Evolutionary conservation across 1,284 basidiomycete species (phyloP).

Genomic region (Ustilago lituana): DNA sequence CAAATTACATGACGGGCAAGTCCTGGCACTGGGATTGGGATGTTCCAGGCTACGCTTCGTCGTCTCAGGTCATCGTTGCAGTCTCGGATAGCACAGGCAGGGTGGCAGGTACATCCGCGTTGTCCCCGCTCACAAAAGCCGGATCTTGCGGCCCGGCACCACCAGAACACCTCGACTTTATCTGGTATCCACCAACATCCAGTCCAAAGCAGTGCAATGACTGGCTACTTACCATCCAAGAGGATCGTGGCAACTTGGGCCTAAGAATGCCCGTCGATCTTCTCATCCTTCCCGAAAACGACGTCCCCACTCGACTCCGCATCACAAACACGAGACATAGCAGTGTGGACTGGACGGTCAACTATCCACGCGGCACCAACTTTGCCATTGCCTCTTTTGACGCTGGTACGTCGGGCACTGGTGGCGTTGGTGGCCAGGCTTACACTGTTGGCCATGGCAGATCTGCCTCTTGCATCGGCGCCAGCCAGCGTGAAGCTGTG

Average conservation of each 20-base stretch:
- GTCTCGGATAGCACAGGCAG: slow-evolving; percentile 41
- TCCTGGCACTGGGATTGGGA: slow-evolving; percentile 36
- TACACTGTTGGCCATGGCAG: slow-evolving; percentile 33
- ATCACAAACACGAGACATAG: slow-evolving; percentile 11
- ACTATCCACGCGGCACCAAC: slow-evolving; percentile 37
- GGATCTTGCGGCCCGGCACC: slow-evolving; percentile 36
- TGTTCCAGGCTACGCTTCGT: slow-evolving; percentile 29
- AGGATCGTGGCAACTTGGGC: slow-evolving; percentile 39
- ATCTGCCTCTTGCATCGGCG: slow-evolving; percentile 14
- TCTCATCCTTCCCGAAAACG: slow-evolving; percentile 40
- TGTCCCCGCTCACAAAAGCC: slow-evolving; percentile 13
- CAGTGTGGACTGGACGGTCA: slow-evolving; percentile 42
- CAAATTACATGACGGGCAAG: slow-evolving; percentile 28
- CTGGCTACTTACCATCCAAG: slow-evolving; percentile 41
- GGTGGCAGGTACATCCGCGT: slow-evolving; percentile 22
- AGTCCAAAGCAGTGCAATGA: slow-evolving; percentile 36
- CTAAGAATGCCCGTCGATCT: slow-evolving; percentile 41
- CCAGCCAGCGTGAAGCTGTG: slow-evolving; percentile 12
- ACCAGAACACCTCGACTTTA: slow-evolving; percentile 42
- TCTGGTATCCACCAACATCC: slow-evolving; percentile 34
- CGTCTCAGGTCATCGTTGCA: slow-evolving; percentile 34
- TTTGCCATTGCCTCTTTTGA: slow-evolving; percentile 42
- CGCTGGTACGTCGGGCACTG: slow-evolving; percentile 29
- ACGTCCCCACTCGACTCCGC: slow-evolving; percentile 22
- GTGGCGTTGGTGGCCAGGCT: slow-evolving; percentile 34